Conservation (phyloP, 148 eudicot species). For the Pharnaceum exiguum region DNA sequence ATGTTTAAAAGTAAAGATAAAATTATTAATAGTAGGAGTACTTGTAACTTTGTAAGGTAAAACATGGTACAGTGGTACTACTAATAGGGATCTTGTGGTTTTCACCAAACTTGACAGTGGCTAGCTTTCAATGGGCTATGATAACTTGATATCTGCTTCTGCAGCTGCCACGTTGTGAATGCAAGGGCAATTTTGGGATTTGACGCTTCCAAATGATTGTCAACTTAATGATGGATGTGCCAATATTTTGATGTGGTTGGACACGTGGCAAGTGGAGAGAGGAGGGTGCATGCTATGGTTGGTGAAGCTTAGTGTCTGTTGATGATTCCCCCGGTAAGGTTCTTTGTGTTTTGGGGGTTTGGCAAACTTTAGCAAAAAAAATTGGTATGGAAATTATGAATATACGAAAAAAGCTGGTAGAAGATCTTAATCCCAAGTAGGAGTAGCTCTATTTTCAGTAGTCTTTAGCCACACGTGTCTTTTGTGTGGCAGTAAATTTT, state of each 20-base stretch:
- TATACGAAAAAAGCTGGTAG: conserved; percentile 13
- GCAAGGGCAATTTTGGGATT: conserved; percentile 6
- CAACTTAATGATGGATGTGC: neutral
- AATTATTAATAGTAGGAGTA: neutral
- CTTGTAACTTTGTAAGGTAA: neutral
- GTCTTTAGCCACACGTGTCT: conserved; percentile 8
- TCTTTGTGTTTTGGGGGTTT: neutral
- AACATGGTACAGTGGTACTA: neutral
- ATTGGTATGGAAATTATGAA: no score
- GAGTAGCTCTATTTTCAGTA: neutral
- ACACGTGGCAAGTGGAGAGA: conserved; percentile 10
- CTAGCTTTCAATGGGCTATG: neutral
- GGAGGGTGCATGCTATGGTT: conserved; percentile 13
- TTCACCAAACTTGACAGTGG: conserved; percentile 18
- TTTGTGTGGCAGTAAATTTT: neutral
- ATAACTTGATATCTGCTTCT: neutral
- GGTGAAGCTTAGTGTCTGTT: conserved; percentile 8
- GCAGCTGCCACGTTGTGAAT: conserved; percentile 2
- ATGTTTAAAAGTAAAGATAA: no score
- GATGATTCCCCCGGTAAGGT: conserved; percentile 10
- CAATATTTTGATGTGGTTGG: neutral
- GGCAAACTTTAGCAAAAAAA: conserved; percentile 7
- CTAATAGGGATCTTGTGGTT: conserved; percentile 18
- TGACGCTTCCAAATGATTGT: conserved; percentile 6
- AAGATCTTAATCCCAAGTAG: conserved; percentile 5